Evolutionary conservation across 768 basidiomycete species (phyloP), one percentile per base, ranked within the genome.

Genomic region (Lactifluus pinguis): DNA sequence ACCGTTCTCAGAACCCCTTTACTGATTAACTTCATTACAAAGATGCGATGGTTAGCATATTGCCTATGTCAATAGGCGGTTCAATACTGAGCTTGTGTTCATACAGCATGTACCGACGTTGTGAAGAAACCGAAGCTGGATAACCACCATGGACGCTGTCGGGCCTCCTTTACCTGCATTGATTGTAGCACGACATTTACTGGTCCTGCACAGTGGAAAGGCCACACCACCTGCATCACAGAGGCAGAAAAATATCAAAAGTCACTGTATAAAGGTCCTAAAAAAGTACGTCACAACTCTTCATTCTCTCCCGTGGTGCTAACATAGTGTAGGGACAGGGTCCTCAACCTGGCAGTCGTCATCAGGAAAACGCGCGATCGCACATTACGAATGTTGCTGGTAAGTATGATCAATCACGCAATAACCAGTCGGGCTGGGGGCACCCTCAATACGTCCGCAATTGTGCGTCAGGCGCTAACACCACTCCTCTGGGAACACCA

Each of bases 191-290:
- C 79, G 53, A 87, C 89, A 0, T 97, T 95, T 74, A 75, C 81
- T 29, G 79, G 80, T 7, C 89, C 90, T 3, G 77, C 77, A 9
- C 83, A 92, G 61, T 95, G 84, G 77, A 92, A 91, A 72, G 75
- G 74, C 0, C 89, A 97, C 70, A 94, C 88, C 10, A 76, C 81
- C 34, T 97, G 94, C 71, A 84, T 97, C 48, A 84, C 80, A 62
- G 94, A 97, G 73, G 94, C 90, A 3, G 90, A 97, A 72, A 97
- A 95, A 71, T 95, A 97, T 69, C 83, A 97, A 76, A 92, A 92
- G 72, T 75, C 79, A 53, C 70, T 94, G 59, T 95, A 93, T 71
- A 92, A 88, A 68, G 92, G 89, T 9, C 80, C 83, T 0, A 89
- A 87, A 76, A 78, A 61, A 73, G 79, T 79, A 47, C 59, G 73